phyloP scores from a whole-genome alignment of 2,329 filamentous ascomycete genomes.

The Epichloe scottii region DNA sequence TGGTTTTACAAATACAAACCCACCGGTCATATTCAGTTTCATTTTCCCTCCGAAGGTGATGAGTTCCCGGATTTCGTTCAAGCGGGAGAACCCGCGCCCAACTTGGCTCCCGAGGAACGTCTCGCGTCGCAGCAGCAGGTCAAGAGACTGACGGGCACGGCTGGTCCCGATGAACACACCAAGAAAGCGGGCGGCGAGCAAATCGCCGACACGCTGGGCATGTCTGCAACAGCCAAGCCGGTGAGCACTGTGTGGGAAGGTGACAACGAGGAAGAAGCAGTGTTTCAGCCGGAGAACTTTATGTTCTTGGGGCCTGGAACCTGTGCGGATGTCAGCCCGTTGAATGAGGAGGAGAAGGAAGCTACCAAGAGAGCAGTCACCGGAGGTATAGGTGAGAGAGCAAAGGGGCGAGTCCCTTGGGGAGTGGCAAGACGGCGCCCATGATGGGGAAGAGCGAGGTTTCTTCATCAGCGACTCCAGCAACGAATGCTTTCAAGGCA shows the following conservation, averaged over 20 bases:
- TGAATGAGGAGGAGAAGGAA: slow-evolving; percentile 26
- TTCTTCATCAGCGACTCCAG: neutral
- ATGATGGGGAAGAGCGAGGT: slow-evolving; percentile 11
- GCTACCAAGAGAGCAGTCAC: slow-evolving; percentile 10
- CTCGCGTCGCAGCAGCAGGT: slow-evolving; percentile 39
- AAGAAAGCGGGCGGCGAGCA: slow-evolving; percentile 2
- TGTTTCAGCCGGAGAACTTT: slow-evolving; percentile 40
- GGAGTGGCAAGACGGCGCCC: slow-evolving; percentile 19
- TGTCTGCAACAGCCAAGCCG: slow-evolving; percentile 22
- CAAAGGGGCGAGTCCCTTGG: slow-evolving; percentile 16
- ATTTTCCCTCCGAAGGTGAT: slow-evolving; percentile 44
- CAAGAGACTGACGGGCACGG: slow-evolving; percentile 20
- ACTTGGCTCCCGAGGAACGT: slow-evolving; percentile 38
- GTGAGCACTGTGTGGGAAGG: slow-evolving; percentile 21
- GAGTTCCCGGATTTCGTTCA: slow-evolving; percentile 43
- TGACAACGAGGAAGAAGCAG: slow-evolving; percentile 20
- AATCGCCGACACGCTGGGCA: slow-evolving; percentile 11
- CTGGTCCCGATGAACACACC: neutral
- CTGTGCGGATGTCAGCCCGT: slow-evolving; percentile 32
- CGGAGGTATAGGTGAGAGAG: slow-evolving; percentile 10
- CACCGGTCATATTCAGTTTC: slow-evolving; percentile 41
- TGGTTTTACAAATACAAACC: slow-evolving; percentile 47
- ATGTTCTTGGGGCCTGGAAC: slow-evolving; percentile 38
- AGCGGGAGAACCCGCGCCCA: slow-evolving; percentile 22
- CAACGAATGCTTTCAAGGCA: neutral